These are phyloP conservation scores for Ascochyta rabiei DNA, from an alignment of 2,329 filamentous ascomycete species.

Conservation along the genomic window DNA sequence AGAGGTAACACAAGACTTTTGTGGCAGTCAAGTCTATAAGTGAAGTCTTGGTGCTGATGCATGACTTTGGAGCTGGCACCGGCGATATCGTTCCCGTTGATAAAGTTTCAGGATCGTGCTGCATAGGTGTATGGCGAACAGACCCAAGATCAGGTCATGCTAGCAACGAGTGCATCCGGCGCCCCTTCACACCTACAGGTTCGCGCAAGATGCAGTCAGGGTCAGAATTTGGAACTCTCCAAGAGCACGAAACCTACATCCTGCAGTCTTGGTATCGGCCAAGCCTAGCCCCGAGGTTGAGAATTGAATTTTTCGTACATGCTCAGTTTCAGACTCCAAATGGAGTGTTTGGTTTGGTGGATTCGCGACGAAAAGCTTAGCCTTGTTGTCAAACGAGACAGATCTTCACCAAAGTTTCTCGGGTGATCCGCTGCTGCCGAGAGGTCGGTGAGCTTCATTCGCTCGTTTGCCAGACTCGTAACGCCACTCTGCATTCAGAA, in stretches of 20 bases:
- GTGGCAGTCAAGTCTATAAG: constrained; percentile 33
- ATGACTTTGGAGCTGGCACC: constrained; percentile 17
- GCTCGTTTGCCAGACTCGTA: constrained; percentile 6
- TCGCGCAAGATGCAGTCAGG: constrained; percentile 15
- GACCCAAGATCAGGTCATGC: constrained; percentile 24
- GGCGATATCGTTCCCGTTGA: constrained; percentile 26
- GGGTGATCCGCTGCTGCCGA: constrained; percentile 17
- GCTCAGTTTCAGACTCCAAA: constrained; percentile 36
- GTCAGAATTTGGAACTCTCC: constrained; percentile 14
- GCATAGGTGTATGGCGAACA: constrained; percentile 19
- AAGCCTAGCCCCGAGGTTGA: constrained; percentile 27
- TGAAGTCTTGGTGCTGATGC: constrained; percentile 18
- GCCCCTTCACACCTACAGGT: constrained; percentile 19
- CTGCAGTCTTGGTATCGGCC: constrained; percentile 34
- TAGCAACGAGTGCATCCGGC: constrained; percentile 20
- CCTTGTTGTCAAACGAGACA: constrained; percentile 9
- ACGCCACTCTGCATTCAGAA: constrained; percentile 12
- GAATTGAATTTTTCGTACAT: constrained; percentile 27
- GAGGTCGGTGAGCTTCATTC: constrained; percentile 14
- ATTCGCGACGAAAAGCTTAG: constrained; percentile 30
- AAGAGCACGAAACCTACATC: constrained; percentile 18
- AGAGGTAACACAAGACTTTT: constrained; percentile 20
- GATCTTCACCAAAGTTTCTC: not conserved
- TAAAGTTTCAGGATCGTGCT: constrained; percentile 28
- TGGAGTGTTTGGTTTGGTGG: constrained; percentile 34